Conservation (phyloP, 768 basidiomycete species). For the Mycena vulgaris region DNA sequence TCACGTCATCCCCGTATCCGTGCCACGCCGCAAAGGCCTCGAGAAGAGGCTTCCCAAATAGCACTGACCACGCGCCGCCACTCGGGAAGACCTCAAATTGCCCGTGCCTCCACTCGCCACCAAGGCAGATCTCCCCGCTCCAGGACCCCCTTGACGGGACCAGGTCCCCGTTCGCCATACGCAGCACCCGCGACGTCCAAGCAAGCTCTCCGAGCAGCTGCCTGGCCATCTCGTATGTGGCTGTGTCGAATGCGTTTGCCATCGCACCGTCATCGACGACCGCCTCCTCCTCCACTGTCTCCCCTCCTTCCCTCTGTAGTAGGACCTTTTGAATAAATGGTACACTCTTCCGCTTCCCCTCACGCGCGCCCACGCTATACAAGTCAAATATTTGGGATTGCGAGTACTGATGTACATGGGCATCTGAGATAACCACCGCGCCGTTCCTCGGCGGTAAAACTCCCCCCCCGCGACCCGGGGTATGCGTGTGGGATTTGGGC, state of each 20-base stretch:
- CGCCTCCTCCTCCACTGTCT: background rate
- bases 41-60: constrained; percentile 39
- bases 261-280: constrained; percentile 36
- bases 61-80: constrained; percentile 32
- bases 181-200: constrained; percentile 15
- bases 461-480: constrained; percentile 24
- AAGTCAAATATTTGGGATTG: constrained; percentile 28
- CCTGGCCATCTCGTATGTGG: constrained; percentile 9
- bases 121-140: constrained; percentile 30
- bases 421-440: constrained; percentile 23
- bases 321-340: constrained; percentile 24
- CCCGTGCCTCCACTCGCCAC: constrained; percentile 13
- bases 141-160: constrained; percentile 34
- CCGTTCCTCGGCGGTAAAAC: constrained; percentile 2
- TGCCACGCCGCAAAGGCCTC: constrained; percentile 32
- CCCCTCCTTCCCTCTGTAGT: background rate
- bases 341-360: constrained; percentile 1
- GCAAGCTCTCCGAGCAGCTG: background rate
- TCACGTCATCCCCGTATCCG: constrained; percentile 26
- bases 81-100: constrained; percentile 39
- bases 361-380: constrained; percentile 24
- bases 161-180: constrained; percentile 37
- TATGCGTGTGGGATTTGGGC: constrained; percentile 14
- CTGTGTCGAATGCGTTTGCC: constrained; percentile 26
- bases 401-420: background rate